Evolutionary conservation across 1,284 basidiomycete genomes (phyloP).

Genomic region (Austroboletus novae-zelandiae): DNA sequence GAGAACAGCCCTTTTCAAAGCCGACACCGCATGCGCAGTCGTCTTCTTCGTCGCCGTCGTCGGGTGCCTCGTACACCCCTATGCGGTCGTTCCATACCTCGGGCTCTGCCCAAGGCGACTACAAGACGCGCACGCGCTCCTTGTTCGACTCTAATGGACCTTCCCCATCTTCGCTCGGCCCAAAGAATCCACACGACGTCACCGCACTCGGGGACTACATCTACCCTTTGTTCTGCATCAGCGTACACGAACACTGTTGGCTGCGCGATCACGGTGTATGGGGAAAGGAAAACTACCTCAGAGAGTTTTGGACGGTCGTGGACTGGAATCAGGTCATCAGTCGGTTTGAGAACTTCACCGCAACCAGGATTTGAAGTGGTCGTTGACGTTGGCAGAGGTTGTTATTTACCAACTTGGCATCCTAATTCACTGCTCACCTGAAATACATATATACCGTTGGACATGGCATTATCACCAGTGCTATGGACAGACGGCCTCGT

Average conservation of each 20-base stretch:
- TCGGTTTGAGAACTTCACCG: slow-evolving; percentile 26
- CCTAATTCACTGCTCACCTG: slow-evolving; percentile 26
- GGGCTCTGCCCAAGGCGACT: slow-evolving; percentile 3
- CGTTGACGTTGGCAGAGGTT: slow-evolving; percentile 1
- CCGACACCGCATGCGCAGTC: neutral
- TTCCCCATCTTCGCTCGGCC: slow-evolving; percentile 29
- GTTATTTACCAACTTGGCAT: slow-evolving; percentile 7
- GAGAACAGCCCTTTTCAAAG: slow-evolving; percentile 11
- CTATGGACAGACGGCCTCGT: neutral
- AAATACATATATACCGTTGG: slow-evolving; percentile 11
- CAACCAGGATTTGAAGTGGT: slow-evolving; percentile 9
- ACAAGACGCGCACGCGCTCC: slow-evolving; percentile 22
- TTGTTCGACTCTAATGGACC: slow-evolving; percentile 27
- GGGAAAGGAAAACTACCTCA: slow-evolving; percentile 90
- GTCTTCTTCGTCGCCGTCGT: slow-evolving; percentile 14
- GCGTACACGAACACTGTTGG: slow-evolving; percentile 91
- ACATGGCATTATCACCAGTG: neutral
- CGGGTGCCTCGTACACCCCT: slow-evolving; percentile 12
- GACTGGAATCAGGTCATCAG: slow-evolving; percentile 77
- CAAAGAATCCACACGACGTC: slow-evolving; percentile 24
- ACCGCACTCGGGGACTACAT: slow-evolving; percentile 51
- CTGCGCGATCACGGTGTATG: slow-evolving; percentile 90
- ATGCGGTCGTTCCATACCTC: slow-evolving; percentile 28
- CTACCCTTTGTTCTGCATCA: slow-evolving; percentile 82
- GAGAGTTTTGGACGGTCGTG: slow-evolving; percentile 85